Base-by-base conservation (phyloP, 768 basidiomycete species). In the Filobasidium floriforme region DNA sequence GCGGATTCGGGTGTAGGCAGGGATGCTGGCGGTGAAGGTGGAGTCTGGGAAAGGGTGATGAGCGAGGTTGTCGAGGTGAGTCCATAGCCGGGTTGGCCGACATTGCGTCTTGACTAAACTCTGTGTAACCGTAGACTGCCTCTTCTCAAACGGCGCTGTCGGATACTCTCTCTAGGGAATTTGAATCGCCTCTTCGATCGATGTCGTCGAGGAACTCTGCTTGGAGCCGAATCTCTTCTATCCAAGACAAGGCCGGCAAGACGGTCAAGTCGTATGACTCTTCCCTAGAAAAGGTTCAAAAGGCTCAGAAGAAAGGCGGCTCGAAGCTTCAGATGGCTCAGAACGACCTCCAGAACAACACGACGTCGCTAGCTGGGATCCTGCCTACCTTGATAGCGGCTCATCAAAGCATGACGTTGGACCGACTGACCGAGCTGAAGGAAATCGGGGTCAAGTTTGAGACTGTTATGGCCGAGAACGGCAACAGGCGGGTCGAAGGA, bases 191-290 rank as follows among this genome's bases (percentile, higher is more conserved):
- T 1, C 37, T 80, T 28, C 69, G 76, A 37, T 73, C 75, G 28
- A 65, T 80, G 59, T 70, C 72, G 7, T 70, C 51, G 32, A 73
- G 75, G 61, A 71, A 74, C 61, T 41, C 72, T 12, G 59, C 70
- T 14, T 74, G 71, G 73, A 55, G 68, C 26, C 59, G 72, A 37
- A 71, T 76, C 44, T 59, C 61, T 6, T 70, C 72, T 19, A 70
- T 74, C 51, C 76, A 79, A 37, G 29, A 65, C 15, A 75, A 73
- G 14, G 71, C 77, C 59, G 77, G 77, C 19, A 75, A 74, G 63
- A 76, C 72, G 0, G 59, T 80, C 26, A 80, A 79, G 63, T 70
- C 74, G 29, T 76, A 75, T 52, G 79, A 80, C 24, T 75, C 74
- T 55, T 70, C 71, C 22, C 68, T 76, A 11, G 59, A 69, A 9